Percentiles rank a stretch among this genome's conserved stretches.
Evolutionary conservation across 306 rosid genomes (phyloP).

Genomic region (Adenanthera pavonina): DNA sequence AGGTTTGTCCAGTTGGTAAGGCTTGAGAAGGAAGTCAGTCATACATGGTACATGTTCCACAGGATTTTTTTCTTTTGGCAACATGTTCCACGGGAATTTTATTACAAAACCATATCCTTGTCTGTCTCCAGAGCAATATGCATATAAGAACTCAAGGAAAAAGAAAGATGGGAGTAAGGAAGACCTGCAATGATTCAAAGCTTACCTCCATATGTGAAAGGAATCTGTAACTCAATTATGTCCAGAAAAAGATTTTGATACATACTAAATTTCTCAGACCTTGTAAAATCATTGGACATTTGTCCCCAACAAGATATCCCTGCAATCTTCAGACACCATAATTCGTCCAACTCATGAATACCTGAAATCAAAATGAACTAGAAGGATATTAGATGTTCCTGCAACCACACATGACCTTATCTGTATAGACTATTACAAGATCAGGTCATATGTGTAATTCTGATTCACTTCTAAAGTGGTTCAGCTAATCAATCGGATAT

Average conservation of each 20-base stretch:
- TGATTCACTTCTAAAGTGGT: neutral
- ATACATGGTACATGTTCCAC: conserved; percentile 31
- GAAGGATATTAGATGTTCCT: conserved; percentile 26
- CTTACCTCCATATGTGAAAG: conserved; percentile 34
- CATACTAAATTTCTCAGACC: neutral
- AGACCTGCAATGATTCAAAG: conserved; percentile 23
- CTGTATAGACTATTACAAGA: neutral
- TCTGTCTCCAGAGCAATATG: conserved; percentile 1
- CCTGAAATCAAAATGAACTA: conserved; percentile 36
- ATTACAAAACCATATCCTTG: conserved; percentile 22
- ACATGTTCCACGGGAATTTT: conserved; percentile 29
- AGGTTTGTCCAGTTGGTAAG: neutral
- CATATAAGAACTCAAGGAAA: conserved; percentile 27
- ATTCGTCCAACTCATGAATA: conserved; percentile 35
- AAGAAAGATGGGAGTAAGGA: conserved; percentile 9
- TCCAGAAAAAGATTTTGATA: conserved; percentile 25
- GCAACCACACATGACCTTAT: neutral
- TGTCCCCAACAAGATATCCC: conserved; percentile 28
- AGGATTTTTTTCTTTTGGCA: neutral
- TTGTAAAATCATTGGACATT: conserved; percentile 28
- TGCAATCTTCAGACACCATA: conserved; percentile 28
- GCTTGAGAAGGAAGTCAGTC: conserved; percentile 27
- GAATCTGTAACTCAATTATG: conserved; percentile 19
- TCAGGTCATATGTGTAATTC: neutral
- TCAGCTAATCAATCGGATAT: neutral